Evolutionary conservation across 192 early-diverging fungal species (phyloP).

Genomic region (Chytriomyces confervae): DNA sequence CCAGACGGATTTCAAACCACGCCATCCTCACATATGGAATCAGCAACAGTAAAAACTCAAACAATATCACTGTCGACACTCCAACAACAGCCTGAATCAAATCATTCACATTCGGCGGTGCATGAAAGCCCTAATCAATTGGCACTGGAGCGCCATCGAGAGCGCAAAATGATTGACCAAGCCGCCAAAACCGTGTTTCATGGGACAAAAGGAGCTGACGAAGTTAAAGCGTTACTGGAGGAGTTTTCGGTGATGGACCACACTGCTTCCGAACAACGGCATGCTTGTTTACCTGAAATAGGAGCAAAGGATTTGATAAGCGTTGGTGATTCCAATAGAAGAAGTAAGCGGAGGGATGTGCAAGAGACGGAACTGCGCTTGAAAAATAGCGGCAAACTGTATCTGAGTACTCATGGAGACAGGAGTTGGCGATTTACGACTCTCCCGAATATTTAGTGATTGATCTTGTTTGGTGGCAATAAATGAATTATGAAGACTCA

Average conservation of each 20-base stretch:
- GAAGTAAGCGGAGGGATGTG: background rate
- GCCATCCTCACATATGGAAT: too few species aligned
- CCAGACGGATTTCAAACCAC: too few species aligned
- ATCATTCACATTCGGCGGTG: background rate
- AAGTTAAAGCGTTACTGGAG: slow-evolving; percentile 8
- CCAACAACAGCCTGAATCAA: background rate
- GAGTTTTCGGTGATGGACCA: background rate
- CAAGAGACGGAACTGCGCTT: background rate
- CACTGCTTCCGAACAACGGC: too few species aligned
- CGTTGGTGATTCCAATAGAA: background rate
- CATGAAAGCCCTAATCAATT: background rate
- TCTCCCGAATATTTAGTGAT: slow-evolving; percentile 9
- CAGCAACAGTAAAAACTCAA: too few species aligned
- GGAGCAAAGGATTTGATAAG: too few species aligned
- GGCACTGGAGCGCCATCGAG: background rate
- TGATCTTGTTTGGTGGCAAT: too few species aligned
- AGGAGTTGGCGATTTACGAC: slow-evolving; percentile 25
- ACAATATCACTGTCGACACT: background rate
- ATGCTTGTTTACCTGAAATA: too few species aligned
- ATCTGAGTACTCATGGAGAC: slow-evolving; percentile 28
- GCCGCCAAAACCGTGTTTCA: background rate
- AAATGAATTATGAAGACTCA: too few species aligned
- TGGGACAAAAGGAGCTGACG: background rate
- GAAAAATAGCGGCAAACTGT: background rate
- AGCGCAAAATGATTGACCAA: background rate